Evolutionary conservation across 2,329 filamentous ascomycete genomes (phyloP).

Genomic region (Verticillium alfalfae): DNA sequence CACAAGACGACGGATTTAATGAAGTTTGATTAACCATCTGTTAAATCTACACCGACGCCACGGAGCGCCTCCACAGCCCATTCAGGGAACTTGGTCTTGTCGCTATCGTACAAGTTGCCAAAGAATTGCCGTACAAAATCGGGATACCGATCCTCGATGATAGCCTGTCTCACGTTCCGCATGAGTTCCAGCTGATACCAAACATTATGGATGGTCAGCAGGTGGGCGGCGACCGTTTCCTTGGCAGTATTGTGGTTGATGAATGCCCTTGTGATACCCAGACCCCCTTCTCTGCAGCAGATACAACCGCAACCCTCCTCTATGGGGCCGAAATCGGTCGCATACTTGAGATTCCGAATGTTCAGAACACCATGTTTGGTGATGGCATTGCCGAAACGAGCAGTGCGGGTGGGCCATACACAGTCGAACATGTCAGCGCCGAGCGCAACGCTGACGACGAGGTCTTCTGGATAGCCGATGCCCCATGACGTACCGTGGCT

Average conservation of each 20-base stretch:
- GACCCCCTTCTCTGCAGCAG: slow-evolving; percentile 62
- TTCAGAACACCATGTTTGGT: slow-evolving; percentile 79
- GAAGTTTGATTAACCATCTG: background rate
- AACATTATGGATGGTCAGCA: slow-evolving; percentile 92
- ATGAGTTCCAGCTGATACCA: slow-evolving; percentile 87
- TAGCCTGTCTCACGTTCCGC: slow-evolving; percentile 66
- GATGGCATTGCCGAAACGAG: slow-evolving; percentile 91
- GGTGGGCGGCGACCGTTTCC: slow-evolving; percentile 83
- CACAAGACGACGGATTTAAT: background rate
- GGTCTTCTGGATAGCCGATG: slow-evolving; percentile 92
- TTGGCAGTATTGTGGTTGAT: slow-evolving; percentile 89
- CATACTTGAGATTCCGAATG: slow-evolving; percentile 69
- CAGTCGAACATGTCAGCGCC: slow-evolving; percentile 99
- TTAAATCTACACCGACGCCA: slow-evolving; percentile 73
- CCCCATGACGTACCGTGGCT: slow-evolving; percentile 99
- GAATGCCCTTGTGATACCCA: slow-evolving; percentile 83
- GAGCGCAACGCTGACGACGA: slow-evolving; percentile 87
- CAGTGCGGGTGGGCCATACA: slow-evolving; percentile 95
- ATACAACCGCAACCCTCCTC: slow-evolving; percentile 77
- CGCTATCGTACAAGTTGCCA: slow-evolving; percentile 52
- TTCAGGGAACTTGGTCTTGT: slow-evolving; percentile 62
- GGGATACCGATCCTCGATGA: slow-evolving; percentile 77
- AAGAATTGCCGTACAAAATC: slow-evolving; percentile 78
- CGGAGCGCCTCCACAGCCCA: slow-evolving; percentile 82
- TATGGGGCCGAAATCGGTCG: slow-evolving; percentile 75